Evolutionary conservation across 306 rosid genomes (phyloP), one percentile per base, ranked within the genome.

Genomic region (Sphenostylis stenocarpa): DNA sequence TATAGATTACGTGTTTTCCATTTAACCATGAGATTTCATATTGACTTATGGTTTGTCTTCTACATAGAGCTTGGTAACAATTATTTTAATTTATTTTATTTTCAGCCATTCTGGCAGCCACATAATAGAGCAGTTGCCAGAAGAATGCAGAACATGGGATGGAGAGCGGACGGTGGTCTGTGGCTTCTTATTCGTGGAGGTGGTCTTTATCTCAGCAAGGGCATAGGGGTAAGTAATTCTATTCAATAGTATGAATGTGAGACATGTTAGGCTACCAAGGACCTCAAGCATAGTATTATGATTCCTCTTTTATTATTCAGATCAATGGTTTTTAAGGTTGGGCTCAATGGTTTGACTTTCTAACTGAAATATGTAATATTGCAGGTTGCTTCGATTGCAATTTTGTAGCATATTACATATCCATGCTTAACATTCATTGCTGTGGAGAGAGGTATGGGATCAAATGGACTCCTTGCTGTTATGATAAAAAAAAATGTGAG

Each of bases 101-200:
- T 90, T 67, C 90, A 94, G 98, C 87, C 97, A 68, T 94, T 47
- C 88, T 94, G 98, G 98, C 98, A 94, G 80, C 98, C 98, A 23
- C 98, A 94, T 85, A 94, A 94, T 72, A 90, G 97, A 89, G 88
- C 98, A 58, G 79, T 90, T 74, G 98, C 97, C 24, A 89, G 98
- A 85, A 95, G 98, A 88, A 92, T 95, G 73, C 98, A 95, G 78
- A 95, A 92, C 88, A 95, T 95, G 98, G 98, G 98, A 60, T 95
- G 98, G 98, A 92, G 98, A 90, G 96, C 97, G 57, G 98, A 95
- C 83, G 98, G 97, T 80, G 98, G 98, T 82, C 96, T 95, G 63
- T 95, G 97, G 97, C 98, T 95, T 83, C 97, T 92, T 79, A 97
- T 95, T 63, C 96, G 97, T 68, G 98, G 98, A 63, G 97, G 98